Conservation (phyloP, 2,329 filamentous ascomycete genomes). For the Lasiodiplodia sp. region DNA sequence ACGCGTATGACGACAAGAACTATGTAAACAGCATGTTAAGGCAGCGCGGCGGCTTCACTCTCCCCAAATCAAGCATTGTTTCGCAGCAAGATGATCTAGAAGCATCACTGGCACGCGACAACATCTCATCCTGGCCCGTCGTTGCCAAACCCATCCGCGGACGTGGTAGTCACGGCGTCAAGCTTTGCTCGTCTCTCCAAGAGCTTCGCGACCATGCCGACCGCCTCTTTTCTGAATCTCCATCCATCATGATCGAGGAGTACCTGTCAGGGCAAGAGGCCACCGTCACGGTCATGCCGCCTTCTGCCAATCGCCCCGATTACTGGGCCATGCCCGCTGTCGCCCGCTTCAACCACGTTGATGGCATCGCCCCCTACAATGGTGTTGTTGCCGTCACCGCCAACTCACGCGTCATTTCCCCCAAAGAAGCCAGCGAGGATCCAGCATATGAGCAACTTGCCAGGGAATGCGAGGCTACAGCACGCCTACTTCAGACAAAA, state of each 20-base stretch:
- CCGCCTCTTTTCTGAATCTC: slow-evolving; percentile 47
- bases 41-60: slow-evolving; percentile 45
- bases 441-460: slow-evolving; percentile 43
- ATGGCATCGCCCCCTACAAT: slow-evolving; percentile 60
- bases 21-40: slow-evolving; percentile 56
- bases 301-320: slow-evolving; percentile 39
- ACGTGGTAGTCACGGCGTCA: slow-evolving; percentile 59
- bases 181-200: slow-evolving; percentile 48
- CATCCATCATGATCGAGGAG: slow-evolving; percentile 56
- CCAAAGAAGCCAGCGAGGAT: slow-evolving; percentile 42
- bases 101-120: slow-evolving; percentile 27
- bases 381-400: slow-evolving; percentile 56
- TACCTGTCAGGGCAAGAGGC: slow-evolving; percentile 58
- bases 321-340: slow-evolving; percentile 58
- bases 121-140: slow-evolving; percentile 47
- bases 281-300: slow-evolving; percentile 62
- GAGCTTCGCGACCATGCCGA: slow-evolving; percentile 47
- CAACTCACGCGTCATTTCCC: slow-evolving; percentile 54
- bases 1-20: slow-evolving; percentile 61
- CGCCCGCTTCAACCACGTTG: slow-evolving; percentile 56
- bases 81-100: slow-evolving; percentile 32
- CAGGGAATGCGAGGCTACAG: slow-evolving; percentile 52
- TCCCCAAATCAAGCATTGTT: slow-evolving; percentile 40
- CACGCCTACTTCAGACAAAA: slow-evolving; percentile 49
- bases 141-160: slow-evolving; percentile 60